A percentile compares a stretch with the other conserved stretches of the same genome.
Conservation (phyloP, 2,329 filamentous ascomycete genomes). For the Pseudonectria foliicola region DNA sequence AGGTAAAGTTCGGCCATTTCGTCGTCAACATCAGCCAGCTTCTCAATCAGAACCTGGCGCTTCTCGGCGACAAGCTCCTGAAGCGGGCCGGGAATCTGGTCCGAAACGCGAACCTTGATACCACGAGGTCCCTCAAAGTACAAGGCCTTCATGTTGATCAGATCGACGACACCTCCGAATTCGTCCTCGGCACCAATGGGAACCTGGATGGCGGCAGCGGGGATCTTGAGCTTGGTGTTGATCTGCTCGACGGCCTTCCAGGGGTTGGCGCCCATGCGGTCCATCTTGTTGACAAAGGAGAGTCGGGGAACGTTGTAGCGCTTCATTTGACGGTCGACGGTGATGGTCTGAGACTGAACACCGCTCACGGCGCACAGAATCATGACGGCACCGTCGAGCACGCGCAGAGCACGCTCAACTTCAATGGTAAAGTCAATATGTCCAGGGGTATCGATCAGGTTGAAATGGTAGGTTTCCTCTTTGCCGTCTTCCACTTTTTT, state of each 20-base stretch:
- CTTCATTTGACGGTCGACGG: constrained; percentile 97
- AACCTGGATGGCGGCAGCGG: constrained; percentile 87
- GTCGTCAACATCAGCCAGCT: constrained; percentile 93
- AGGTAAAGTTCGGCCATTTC: constrained; percentile 95
- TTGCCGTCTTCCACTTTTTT: constrained; percentile 74
- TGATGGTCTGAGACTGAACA: constrained; percentile 96
- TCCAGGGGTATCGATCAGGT: constrained; percentile 95
- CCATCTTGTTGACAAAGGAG: constrained; percentile 99
- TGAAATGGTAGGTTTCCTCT: constrained; percentile 92
- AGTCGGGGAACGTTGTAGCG: constrained; percentile 93
- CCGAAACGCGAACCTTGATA: constrained; percentile 65
- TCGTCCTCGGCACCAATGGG: constrained; percentile 89
- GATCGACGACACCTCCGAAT: constrained; percentile 86
- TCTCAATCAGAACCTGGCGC: constrained; percentile 81
- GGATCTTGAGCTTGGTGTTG: constrained; percentile 89
- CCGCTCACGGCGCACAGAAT: constrained; percentile 96
- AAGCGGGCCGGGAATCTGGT: constrained; percentile 77
- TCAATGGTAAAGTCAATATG: constrained; percentile 99
- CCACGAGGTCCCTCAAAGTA: constrained; percentile 85
- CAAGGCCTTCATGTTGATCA: constrained; percentile 86
- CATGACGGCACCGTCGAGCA: constrained; percentile 96
- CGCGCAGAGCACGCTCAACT: constrained; percentile 88
- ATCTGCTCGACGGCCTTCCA: constrained; percentile 98
- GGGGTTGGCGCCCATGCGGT: constrained; percentile 95
- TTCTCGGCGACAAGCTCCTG: constrained; percentile 73